Evolutionary conservation across 805 yeast genomes (phyloP).

Genomic region (Soucietia sequanensis): DNA sequence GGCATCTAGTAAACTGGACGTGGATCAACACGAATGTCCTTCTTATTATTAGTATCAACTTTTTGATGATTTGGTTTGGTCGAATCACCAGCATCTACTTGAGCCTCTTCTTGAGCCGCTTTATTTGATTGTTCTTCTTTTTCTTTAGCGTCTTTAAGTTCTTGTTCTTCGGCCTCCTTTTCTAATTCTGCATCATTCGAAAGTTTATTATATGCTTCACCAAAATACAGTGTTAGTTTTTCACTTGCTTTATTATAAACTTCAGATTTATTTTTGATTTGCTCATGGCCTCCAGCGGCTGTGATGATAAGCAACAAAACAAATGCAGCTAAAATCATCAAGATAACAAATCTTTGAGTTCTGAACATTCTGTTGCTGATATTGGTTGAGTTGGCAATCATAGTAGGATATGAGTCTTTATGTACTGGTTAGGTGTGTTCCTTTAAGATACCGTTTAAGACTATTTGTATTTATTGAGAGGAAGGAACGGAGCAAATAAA

Average conservation of each 20-base stretch:
- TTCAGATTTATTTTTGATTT: conserved; percentile 12
- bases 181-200: conserved; percentile 3
- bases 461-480: too few relatives aligned
- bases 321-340: conserved; percentile 21
- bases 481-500: too few relatives aligned
- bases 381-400: conserved; percentile 24
- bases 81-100: too few relatives aligned
- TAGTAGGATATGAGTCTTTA: too few relatives aligned
- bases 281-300: conserved; percentile 27
- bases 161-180: conserved; percentile 6
- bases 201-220: not conserved
- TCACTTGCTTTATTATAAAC: conserved; percentile 9
- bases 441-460: too few relatives aligned
- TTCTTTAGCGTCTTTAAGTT: not conserved
- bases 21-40: not conserved
- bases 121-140: conserved; percentile 1
- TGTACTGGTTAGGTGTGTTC: too few relatives aligned
- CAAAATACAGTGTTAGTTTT: conserved; percentile 5
- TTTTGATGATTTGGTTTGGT: conserved; percentile 1
- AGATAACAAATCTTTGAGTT: conserved; percentile 27
- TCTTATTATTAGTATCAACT: not conserved
- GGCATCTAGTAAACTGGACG: not conserved
- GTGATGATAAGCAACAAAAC: conserved; percentile 24
- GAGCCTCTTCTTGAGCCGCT: conserved; percentile 5
- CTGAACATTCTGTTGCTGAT: conserved; percentile 30